Base-by-base conservation (phyloP, 257 asterid genomes). In the Rehmannia glutinosa region DNA sequence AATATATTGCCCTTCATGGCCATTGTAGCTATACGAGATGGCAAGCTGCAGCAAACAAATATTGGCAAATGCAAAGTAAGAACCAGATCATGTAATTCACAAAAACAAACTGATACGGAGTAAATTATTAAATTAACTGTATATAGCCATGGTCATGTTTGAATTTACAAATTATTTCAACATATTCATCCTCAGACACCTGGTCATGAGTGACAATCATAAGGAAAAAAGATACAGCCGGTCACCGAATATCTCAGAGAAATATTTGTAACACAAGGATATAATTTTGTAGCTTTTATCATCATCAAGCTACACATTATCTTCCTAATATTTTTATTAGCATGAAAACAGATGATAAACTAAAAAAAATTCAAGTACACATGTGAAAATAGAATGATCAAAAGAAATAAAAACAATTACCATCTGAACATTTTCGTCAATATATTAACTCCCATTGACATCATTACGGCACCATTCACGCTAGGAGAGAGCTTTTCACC, bases 361-460 rank as follows among this genome's bases (percentile, higher is more conserved):
- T n/a, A n/a, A n/a, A n/a, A n/a, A n/a, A n/a, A n/a, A n/a, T n/a
- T n/a, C n/a, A n/a, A n/a, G n/a, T n/a, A n/a, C n/a, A n/a, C n/a
- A n/a, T n/a, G n/a, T n/a, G n/a, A n/a, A n/a, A n/a, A n/a, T n/a
- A n/a, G n/a, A n/a, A n/a, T n/a, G n/a, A n/a, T n/a, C n/a, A n/a
- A n/a, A n/a, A n/a, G n/a, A n/a, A n/a, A n/a, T n/a, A n/a, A n/a
- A n/a, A n/a, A n/a, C n/a, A n/a, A n/a, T n/a, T n/a, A n/a, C n/a
- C n/a, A n/a, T n/a, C n/a, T n/a, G n/a, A n/a, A n/a, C n/a, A n/a
- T n/a, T n/a, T n/a, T n/a, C n/a, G n/a, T n/a, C n/a, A n/a, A n/a
- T n/a, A n/a, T n/a, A n/a, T 86, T 84, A 63, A 90, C 87, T 77
- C 87, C 87, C 95, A 78, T 61, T 56, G 98, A 80, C 95, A 87